Conservation (phyloP, 108 stramenopile genomes). For the Skeletonema tropicum region DNA sequence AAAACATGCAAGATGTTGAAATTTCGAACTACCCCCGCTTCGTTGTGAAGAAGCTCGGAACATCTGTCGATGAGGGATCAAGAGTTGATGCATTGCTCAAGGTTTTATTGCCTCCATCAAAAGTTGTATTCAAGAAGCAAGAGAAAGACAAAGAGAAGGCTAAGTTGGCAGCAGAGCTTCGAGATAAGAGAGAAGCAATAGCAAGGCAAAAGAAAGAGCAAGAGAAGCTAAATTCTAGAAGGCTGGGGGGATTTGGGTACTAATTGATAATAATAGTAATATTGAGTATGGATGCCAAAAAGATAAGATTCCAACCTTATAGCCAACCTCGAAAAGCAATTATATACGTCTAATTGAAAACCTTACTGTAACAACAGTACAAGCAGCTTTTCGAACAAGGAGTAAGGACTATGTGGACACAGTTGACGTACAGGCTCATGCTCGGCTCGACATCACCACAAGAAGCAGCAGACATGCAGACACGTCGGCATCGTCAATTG, state of each 20-base stretch:
- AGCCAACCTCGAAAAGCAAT: no score
- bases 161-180: slow-evolving; percentile 66
- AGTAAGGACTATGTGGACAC: no score
- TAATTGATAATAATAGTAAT: neutral
- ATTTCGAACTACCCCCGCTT: slow-evolving; percentile 74
- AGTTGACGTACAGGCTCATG: no score
- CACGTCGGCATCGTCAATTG: no score
- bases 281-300: no score
- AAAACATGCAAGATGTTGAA: slow-evolving; percentile 73
- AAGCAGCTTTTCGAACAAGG: no score
- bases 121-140: slow-evolving; percentile 75
- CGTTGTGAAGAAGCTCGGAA: slow-evolving; percentile 58
- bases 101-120: slow-evolving; percentile 73
- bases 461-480: no score
- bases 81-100: slow-evolving; percentile 73
- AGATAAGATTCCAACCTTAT: no score
- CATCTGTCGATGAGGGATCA: slow-evolving; percentile 49
- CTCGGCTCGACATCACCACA: no score
- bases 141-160: slow-evolving; percentile 75
- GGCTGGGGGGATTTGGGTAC: slow-evolving; percentile 21
- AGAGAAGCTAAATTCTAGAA: slow-evolving; percentile 35
- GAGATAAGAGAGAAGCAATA: slow-evolving; percentile 69
- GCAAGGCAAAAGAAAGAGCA: slow-evolving; percentile 59
- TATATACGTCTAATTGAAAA: no score
- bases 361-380: no score